Percentiles rank a stretch among this genome's conserved stretches.
phyloP scores from a whole-genome alignment of 148 eudicot genomes.

The Amaranthus palmeri region DNA sequence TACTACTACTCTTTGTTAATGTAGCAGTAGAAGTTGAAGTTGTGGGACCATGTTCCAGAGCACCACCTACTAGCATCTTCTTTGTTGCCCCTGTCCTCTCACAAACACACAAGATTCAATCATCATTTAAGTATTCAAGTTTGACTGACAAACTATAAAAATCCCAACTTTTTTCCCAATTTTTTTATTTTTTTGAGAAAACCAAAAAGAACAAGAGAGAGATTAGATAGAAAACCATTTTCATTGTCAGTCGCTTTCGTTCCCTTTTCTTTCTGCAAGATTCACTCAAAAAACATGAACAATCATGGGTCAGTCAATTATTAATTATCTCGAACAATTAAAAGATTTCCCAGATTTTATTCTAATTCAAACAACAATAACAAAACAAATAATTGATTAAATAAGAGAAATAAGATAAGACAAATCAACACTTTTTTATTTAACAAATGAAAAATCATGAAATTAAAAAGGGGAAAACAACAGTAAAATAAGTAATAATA shows the following conservation, averaged over 20 bases:
- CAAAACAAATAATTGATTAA: neutral
- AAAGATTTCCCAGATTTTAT: neutral
- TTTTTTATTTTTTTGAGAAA: slow-evolving; percentile 11
- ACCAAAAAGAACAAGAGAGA: slow-evolving; percentile 10
- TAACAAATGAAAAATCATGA: slow-evolving; percentile 5
- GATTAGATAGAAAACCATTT: slow-evolving; percentile 44
- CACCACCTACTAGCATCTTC: slow-evolving; percentile 28
- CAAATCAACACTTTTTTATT: slow-evolving; percentile 36
- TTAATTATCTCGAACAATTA: slow-evolving; percentile 2
- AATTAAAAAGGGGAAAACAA: neutral
- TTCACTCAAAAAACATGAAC: slow-evolving; percentile 10
- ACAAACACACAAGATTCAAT: slow-evolving; percentile 12
- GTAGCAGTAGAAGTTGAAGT: slow-evolving; percentile 24
- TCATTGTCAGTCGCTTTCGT: slow-evolving; percentile 60
- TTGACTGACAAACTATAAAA: slow-evolving; percentile 3
- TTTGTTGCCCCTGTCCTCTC: slow-evolving; percentile 62
- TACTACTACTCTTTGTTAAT: slow-evolving; percentile 6
- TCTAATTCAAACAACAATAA: neutral
- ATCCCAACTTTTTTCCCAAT: neutral
- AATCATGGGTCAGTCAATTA: slow-evolving; percentile 16
- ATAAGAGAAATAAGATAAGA: slow-evolving; percentile 27
- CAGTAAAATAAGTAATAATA: slow-evolving; percentile 11
- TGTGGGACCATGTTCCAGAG: slow-evolving; percentile 57
- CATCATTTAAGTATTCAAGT: neutral
- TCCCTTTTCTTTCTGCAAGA: slow-evolving; percentile 60